A percentile compares a stretch with the other conserved stretches of the same genome.
Conservation (phyloP, 106 monocot species). For the Platanthera zijinensis region DNA sequence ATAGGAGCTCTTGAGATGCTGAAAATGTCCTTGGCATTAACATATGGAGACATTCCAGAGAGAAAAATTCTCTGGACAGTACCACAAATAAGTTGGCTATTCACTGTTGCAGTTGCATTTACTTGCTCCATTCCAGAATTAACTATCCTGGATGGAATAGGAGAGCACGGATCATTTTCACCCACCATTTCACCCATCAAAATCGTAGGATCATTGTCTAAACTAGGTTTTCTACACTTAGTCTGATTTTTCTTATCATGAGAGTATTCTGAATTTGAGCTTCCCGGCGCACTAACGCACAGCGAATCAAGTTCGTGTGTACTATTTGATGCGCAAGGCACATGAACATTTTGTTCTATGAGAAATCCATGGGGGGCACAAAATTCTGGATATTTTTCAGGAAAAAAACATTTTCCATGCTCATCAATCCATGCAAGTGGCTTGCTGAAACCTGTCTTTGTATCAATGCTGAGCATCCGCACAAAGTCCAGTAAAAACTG, state of each 20-base stretch:
- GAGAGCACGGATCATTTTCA: constrained; percentile 56
- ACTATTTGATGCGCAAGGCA: constrained; percentile 23
- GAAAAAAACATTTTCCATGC: constrained; percentile 46
- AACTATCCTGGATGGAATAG: constrained; percentile 7
- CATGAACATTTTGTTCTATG: constrained; percentile 12
- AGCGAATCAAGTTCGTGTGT: constrained; percentile 13
- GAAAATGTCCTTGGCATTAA: constrained; percentile 54
- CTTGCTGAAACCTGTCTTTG: constrained; percentile 31
- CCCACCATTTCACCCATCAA: constrained; percentile 39
- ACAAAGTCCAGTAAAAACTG: constrained; percentile 69
- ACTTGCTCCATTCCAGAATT: constrained; percentile 8
- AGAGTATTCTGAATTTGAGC: constrained; percentile 50
- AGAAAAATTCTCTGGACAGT: constrained; percentile 65
- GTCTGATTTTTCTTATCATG: neutral
- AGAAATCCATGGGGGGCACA: constrained; percentile 12
- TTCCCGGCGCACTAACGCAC: constrained; percentile 42
- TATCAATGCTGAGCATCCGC: constrained; percentile 58
- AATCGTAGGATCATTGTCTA: neutral
- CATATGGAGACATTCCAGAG: constrained; percentile 37
- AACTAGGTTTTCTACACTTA: constrained; percentile 18
- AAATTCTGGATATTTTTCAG: constrained; percentile 26
- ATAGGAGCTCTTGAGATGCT: constrained; percentile 47
- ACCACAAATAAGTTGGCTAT: constrained; percentile 12
- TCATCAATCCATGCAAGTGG: constrained; percentile 86
- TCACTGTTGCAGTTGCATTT: constrained; percentile 8